Percentiles rank a stretch among this genome's conserved stretches.
Evolutionary conservation across 2,329 filamentous ascomycete genomes (phyloP).

Genomic region (Nigrograna mackinnonii): DNA sequence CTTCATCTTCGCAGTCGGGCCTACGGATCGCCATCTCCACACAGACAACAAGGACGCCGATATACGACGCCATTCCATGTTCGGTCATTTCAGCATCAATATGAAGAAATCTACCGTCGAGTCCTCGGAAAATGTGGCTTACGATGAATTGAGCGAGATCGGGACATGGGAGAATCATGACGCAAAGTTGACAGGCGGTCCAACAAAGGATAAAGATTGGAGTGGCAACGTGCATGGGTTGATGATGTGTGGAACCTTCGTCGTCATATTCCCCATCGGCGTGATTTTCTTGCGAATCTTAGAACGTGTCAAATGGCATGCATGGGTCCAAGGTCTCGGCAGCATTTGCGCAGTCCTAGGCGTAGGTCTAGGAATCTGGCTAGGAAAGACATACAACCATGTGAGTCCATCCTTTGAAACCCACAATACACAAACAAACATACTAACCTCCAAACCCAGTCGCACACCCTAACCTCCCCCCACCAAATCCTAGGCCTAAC

Average conservation of each 20-base stretch:
- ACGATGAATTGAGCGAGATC: slow-evolving; percentile 16
- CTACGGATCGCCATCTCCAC: slow-evolving; percentile 44
- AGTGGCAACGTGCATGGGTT: slow-evolving; percentile 35
- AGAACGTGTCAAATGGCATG: slow-evolving; percentile 59
- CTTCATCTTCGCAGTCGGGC: slow-evolving; percentile 62
- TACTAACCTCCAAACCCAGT: slow-evolving; percentile 39
- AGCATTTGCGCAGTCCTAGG: slow-evolving; percentile 55
- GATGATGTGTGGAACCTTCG: slow-evolving; percentile 61
- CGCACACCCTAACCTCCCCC: slow-evolving; percentile 54
- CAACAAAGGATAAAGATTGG: slow-evolving; percentile 27
- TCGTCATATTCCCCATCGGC: slow-evolving; percentile 61
- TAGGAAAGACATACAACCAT: slow-evolving; percentile 58
- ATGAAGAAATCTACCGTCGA: slow-evolving; percentile 52
- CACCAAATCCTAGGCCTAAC: slow-evolving; percentile 23
- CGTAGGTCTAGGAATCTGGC: slow-evolving; percentile 56
- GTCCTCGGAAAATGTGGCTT: slow-evolving; percentile 9
- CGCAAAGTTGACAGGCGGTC: slow-evolving; percentile 3
- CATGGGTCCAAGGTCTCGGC: slow-evolving; percentile 56
- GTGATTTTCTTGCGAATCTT: slow-evolving; percentile 57
- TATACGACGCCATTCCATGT: slow-evolving; percentile 57
- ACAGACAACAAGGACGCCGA: slow-evolving; percentile 49
- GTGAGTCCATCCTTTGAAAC: slow-evolving; percentile 45
- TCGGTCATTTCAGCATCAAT: slow-evolving; percentile 61
- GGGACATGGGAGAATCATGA: slow-evolving; percentile 10
- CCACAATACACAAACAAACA: neutral